A percentile compares a stretch with the other conserved stretches of the same genome.
Evolutionary conservation across 208 protist species (phyloP).

Genomic region (Trypanosoma melophagium): DNA sequence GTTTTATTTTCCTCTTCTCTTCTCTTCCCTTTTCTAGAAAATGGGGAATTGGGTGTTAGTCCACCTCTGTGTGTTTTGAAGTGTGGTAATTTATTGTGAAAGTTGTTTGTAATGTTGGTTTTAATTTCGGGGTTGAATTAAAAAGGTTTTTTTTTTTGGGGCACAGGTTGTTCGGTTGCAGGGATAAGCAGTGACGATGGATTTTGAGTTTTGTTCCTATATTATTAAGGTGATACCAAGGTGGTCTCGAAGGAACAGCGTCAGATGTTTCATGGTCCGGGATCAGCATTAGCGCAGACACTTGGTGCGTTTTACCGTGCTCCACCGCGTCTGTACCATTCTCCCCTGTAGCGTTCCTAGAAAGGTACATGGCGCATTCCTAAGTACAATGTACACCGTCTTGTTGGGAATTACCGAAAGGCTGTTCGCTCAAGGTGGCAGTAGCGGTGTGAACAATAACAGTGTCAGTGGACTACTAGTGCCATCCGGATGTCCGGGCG

Average conservation of each 20-base stretch:
- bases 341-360: not conserved
- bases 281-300: constrained; percentile 7
- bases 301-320: not conserved
- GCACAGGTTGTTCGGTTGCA: too few relatives aligned
- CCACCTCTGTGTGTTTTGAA: too few relatives aligned
- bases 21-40: too few relatives aligned
- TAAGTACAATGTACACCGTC: constrained; percentile 45
- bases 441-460: not conserved
- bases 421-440: constrained; percentile 15
- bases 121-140: too few relatives aligned
- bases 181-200: too few relatives aligned
- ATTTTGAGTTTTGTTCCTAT: too few relatives aligned
- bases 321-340: not conserved
- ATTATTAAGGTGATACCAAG: constrained; percentile 25
- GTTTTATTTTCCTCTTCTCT: constrained; percentile 32
- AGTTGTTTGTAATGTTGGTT: too few relatives aligned
- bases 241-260: constrained; percentile 35
- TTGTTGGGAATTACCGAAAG: constrained; percentile 56
- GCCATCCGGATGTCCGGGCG: constrained; percentile 16
- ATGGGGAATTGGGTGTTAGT: too few relatives aligned
- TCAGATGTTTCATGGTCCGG: constrained; percentile 33
- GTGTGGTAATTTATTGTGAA: too few relatives aligned
- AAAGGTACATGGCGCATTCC: constrained; percentile 45
- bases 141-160: too few relatives aligned
- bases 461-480: not conserved